Evolutionary conservation across 2,329 filamentous ascomycete species (phyloP).

Genomic region (Beauveria brongniartii): DNA sequence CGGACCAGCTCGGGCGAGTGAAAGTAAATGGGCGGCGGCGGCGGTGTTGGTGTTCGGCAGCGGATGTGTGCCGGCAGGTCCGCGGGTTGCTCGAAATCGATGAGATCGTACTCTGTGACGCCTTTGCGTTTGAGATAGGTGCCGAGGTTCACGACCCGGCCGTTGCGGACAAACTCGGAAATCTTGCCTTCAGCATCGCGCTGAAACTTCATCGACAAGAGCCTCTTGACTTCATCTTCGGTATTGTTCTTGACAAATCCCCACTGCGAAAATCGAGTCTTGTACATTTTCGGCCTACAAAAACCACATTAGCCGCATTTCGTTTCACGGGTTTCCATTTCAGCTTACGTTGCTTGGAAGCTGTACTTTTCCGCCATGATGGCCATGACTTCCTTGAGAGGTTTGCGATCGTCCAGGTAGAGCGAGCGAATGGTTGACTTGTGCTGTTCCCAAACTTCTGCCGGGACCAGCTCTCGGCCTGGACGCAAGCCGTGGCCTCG

Average conservation of each 20-base stretch:
- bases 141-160: slow-evolving; percentile 42
- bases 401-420: slow-evolving; percentile 41
- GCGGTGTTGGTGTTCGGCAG: slow-evolving; percentile 37
- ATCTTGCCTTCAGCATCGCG: slow-evolving; percentile 45
- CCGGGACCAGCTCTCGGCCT: slow-evolving; percentile 36
- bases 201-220: slow-evolving; percentile 44
- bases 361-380: slow-evolving; percentile 41
- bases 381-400: slow-evolving; percentile 44
- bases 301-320: slow-evolving; percentile 13
- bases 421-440: slow-evolving; percentile 37
- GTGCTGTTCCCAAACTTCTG: slow-evolving; percentile 39
- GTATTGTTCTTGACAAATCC: slow-evolving; percentile 48
- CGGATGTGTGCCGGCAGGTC: slow-evolving; percentile 35
- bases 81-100: slow-evolving; percentile 35
- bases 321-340: background rate
- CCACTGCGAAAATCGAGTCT: slow-evolving; percentile 47
- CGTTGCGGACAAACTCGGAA: slow-evolving; percentile 44
- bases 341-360: slow-evolving; percentile 40
- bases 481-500: slow-evolving; percentile 20
- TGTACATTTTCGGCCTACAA: slow-evolving; percentile 45
- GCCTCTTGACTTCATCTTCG: slow-evolving; percentile 42
- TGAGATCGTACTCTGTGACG: slow-evolving; percentile 43
- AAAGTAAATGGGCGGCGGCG: slow-evolving; percentile 33
- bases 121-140: slow-evolving; percentile 46
- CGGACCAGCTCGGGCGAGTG: slow-evolving; percentile 35